phyloP scores from a whole-genome alignment of 805 yeast species.

The Schizosaccharomyces pombe region DNA sequence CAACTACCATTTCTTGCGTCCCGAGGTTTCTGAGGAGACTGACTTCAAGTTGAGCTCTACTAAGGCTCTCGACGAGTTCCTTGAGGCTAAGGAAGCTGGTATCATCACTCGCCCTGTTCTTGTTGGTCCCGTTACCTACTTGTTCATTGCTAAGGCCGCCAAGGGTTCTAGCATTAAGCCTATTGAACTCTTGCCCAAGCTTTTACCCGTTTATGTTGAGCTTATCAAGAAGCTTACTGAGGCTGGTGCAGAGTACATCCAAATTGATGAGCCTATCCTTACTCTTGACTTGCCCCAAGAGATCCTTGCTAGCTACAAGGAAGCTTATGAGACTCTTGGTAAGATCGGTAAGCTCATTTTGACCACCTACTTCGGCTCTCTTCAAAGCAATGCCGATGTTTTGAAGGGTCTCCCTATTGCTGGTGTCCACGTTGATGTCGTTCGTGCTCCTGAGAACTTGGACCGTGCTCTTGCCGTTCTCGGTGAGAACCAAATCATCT shows the following conservation, averaged over 20 bases:
- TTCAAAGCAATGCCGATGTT: constrained; percentile 82
- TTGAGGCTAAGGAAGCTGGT: constrained; percentile 93
- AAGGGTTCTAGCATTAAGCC: constrained; percentile 90
- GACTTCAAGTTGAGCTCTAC: constrained; percentile 86
- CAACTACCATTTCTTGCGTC: constrained; percentile 98
- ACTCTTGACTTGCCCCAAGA: constrained; percentile 78
- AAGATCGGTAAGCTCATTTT: constrained; percentile 48
- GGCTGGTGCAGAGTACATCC: constrained; percentile 90
- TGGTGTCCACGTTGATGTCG: constrained; percentile 91
- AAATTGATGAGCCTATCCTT: constrained; percentile 91
- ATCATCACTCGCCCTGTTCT: constrained; percentile 92
- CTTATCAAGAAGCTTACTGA: constrained; percentile 63
- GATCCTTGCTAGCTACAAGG: constrained; percentile 67
- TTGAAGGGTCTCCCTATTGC: constrained; percentile 76
- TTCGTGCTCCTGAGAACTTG: constrained; percentile 88
- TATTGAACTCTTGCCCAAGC: constrained; percentile 64
- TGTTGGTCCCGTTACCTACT: constrained; percentile 89
- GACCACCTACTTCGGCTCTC: constrained; percentile 95
- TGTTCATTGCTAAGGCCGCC: constrained; percentile 92
- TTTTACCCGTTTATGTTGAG: constrained; percentile 83
- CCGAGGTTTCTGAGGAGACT: constrained; percentile 88
- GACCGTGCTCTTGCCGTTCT: constrained; percentile 53
- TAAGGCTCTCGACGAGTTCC: constrained; percentile 91
- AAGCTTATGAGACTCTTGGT: constrained; percentile 59
- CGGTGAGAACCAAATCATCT: constrained; percentile 48